Base-by-base conservation (phyloP, 1,139 yeast genomes). In the Magnusiomyces ingens region DNA sequence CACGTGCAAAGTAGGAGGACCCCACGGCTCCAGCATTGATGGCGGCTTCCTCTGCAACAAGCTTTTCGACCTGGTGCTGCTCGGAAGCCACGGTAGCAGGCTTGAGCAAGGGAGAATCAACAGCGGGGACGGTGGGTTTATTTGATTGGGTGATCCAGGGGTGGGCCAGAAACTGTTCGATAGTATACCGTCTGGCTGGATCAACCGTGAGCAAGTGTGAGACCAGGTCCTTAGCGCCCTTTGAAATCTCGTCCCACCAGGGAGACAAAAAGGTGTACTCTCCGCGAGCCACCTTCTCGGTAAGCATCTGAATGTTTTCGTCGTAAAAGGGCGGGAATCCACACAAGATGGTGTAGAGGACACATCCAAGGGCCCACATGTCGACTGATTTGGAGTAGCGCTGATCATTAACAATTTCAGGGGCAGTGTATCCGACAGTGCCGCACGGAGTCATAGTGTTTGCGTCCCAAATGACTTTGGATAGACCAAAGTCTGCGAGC, bases 241-340 rank as follows among this genome's bases (percentile, higher is more conserved):
- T 67, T 56, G 88, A 79, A 45, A 91, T 85, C 62, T 91, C 96
- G 68, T 91, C 97, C 98, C 98, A 91, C 98, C 98, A 91, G 0
- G 98, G 98, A 55, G 81, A 75, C 55, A 91, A 73, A 67, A 90
- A 91, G 15, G 86, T 84, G 67, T 78, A 91, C 62, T 88, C 86
- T 29, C 97, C 97, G 52, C 76, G 76, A 12, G 94, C 82, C 45
- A 91, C 95, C 67, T 90, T 90, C 61, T 79, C 81, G 0, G 96
- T 87, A 58, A 91, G 49, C n/a, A 79, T 78, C 59, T 85, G 88
- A 58, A 87, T 84, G 62, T 84, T 81, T 61, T 90, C 96, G 67
- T 91, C 96, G 70, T 88, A 91, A 67, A 91, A 91, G 18, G 98
- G 98, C 1, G 98, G 98, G 70, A 91, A 91, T 3, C 98, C 98